phyloP scores from a whole-genome alignment of 108 stramenopile genomes.

The Cylindrotheca closterium region DNA sequence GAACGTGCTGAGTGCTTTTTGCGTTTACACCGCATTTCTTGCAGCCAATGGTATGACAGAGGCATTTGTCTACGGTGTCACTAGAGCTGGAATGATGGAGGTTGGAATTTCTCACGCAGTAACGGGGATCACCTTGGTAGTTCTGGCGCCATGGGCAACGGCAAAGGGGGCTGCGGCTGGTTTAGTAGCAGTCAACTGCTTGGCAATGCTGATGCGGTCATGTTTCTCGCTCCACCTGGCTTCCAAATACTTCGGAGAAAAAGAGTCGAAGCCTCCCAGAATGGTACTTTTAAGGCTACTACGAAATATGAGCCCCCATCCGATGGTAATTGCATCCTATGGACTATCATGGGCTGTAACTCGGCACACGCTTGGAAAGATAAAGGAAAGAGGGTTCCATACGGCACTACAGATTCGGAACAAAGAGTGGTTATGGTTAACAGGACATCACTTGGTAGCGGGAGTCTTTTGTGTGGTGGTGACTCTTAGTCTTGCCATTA shows the following conservation, averaged over 20 bases:
- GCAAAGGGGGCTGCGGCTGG: conserved; percentile 58
- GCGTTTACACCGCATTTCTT: conserved; percentile 90
- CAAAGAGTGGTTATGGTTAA: conserved; percentile 51
- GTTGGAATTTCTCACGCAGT: conserved; percentile 65
- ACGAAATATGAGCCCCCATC: conserved; percentile 49
- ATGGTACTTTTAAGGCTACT: conserved; percentile 21
- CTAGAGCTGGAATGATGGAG: conserved; percentile 52
- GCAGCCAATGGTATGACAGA: conserved; percentile 94
- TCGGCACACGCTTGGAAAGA: conserved; percentile 21
- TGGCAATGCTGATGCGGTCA: conserved; percentile 71
- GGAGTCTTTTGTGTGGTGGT: conserved; percentile 46
- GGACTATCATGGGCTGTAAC: conserved; percentile 38
- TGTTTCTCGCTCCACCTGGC: conserved; percentile 71
- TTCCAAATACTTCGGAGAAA: conserved; percentile 47
- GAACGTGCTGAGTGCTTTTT: conserved; percentile 80
- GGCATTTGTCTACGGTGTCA: conserved; percentile 90
- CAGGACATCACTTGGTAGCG: conserved; percentile 51
- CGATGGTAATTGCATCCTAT: conserved; percentile 50
- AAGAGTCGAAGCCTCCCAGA: not conserved
- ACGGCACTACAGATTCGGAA: conserved; percentile 21
- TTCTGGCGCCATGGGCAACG: conserved; percentile 61
- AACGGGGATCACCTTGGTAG: conserved; percentile 69
- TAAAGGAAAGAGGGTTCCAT: conserved; percentile 25
- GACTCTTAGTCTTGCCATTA: conserved; percentile 20
- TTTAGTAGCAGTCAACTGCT: conserved; percentile 72